Conservation (phyloP, 2,329 filamentous ascomycete genomes). For the Colletotrichum navitas region DNA sequence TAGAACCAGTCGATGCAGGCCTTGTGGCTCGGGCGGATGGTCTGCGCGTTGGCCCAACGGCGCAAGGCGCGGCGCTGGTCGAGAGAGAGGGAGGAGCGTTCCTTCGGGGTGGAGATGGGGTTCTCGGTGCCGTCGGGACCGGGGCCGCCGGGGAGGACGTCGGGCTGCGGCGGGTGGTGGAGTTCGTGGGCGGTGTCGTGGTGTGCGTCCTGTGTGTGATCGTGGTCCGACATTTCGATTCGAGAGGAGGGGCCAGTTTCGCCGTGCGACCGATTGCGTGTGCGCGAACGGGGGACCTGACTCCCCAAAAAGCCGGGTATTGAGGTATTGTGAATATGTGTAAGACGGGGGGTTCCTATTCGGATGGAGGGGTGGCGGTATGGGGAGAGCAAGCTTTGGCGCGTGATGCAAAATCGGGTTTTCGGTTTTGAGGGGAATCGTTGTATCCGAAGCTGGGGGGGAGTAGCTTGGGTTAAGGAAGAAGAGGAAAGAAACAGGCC, state of each 20-base stretch:
- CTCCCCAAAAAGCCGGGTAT: slow-evolving; percentile 8
- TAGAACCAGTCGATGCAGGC: slow-evolving; percentile 75
- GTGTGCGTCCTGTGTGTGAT: slow-evolving; percentile 31
- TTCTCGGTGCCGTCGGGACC: slow-evolving; percentile 29
- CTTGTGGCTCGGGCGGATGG: slow-evolving; percentile 70
- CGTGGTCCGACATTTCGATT: slow-evolving; percentile 40
- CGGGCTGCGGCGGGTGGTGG: slow-evolving; percentile 33
- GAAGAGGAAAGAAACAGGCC: slow-evolving; percentile 28
- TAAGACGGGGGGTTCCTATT: slow-evolving; percentile 15
- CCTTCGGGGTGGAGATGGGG: slow-evolving; percentile 49
- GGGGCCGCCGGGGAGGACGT: slow-evolving; percentile 31
- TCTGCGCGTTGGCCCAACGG: slow-evolving; percentile 69
- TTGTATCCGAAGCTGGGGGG: slow-evolving; percentile 41
- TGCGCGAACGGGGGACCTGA: slow-evolving; percentile 9
- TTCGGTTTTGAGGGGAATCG: slow-evolving; percentile 40
- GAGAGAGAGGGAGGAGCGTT: slow-evolving; percentile 71
- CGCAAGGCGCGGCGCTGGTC: slow-evolving; percentile 72
- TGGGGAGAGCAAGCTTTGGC: slow-evolving; percentile 6
- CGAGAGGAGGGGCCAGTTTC: slow-evolving; percentile 1
- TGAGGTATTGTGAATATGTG: slow-evolving; percentile 19
- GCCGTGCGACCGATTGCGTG: slow-evolving; percentile 3
- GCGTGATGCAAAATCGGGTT: slow-evolving; percentile 4
- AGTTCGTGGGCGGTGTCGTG: slow-evolving; percentile 38
- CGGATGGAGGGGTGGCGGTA: slow-evolving; percentile 21
- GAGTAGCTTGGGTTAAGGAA: slow-evolving; percentile 40